Conservation (phyloP, 257 asterid species). For the Ilex asprella region DNA sequence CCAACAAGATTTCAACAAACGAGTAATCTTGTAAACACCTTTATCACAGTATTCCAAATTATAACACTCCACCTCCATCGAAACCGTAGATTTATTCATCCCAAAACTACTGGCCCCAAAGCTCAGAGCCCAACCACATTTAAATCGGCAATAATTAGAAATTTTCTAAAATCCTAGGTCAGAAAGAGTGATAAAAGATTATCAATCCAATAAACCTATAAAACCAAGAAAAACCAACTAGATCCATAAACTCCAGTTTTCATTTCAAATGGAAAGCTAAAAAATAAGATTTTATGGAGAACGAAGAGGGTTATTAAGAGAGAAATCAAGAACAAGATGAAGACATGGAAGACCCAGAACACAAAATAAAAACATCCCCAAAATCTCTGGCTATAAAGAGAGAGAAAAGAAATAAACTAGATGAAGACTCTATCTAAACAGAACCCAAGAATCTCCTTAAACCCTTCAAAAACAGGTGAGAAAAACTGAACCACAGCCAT, state of each 20-base stretch:
- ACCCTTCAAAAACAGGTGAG: not conserved
- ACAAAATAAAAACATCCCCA: too few relatives aligned
- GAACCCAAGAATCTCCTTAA: not conserved
- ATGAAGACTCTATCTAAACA: not conserved
- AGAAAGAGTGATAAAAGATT: not conserved
- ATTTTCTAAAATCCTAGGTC: not conserved
- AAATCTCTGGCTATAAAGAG: too few relatives aligned
- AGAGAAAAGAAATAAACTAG: not conserved
- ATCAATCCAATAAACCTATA: too few relatives aligned
- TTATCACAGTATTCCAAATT: constrained; percentile 27
- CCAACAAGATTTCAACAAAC: not conserved
- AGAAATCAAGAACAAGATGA: not conserved
- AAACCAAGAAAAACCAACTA: not conserved
- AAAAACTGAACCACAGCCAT: not conserved
- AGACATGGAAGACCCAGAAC: not conserved
- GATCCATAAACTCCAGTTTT: not conserved
- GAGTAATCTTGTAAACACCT: constrained; percentile 10
- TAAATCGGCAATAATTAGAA: not conserved
- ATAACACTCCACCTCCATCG: constrained; percentile 34
- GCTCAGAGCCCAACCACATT: not conserved
- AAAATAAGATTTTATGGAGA: too few relatives aligned
- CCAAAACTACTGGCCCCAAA: not conserved
- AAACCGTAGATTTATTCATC: constrained; percentile 20
- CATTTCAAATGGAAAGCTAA: too few relatives aligned
- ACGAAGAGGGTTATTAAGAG: not conserved